A percentile compares a stretch with the other conserved stretches of the same genome.
phyloP scores from a whole-genome alignment of 352 stramenopile species.

The Phytophthora fragariae region DNA sequence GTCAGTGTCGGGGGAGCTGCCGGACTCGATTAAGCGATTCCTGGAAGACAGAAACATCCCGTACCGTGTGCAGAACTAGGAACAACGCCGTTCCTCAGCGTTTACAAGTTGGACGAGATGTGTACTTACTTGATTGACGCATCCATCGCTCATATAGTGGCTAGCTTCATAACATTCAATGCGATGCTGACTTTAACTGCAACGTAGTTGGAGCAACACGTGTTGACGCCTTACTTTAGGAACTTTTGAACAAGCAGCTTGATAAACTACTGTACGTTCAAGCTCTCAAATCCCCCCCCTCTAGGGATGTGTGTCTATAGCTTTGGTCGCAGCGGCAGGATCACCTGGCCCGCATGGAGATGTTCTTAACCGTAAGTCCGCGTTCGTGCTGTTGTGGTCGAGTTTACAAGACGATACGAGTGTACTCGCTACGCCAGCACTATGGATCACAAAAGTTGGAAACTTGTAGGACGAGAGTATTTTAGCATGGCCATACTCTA shows the following conservation, averaged over 20 bases:
- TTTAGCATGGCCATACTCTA: neutral
- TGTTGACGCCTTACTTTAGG: no score
- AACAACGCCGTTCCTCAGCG: neutral
- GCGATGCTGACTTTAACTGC: neutral
- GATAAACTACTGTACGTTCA: no score
- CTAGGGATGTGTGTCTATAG: no score
- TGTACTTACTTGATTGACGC: neutral
- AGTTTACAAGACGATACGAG: neutral
- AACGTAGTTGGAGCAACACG: neutral
- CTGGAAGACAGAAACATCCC: constrained; percentile 89
- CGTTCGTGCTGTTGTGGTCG: constrained; percentile 1
- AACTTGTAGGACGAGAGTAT: neutral
- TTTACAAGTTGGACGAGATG: neutral
- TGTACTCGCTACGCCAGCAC: neutral
- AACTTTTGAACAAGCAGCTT: no score
- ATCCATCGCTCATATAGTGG: neutral
- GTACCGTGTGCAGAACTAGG: constrained; percentile 79
- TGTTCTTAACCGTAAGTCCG: neutral
- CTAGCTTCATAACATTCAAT: neutral
- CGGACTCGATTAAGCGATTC: constrained; percentile 90
- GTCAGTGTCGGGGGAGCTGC: constrained; percentile 86
- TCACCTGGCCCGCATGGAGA: no score
- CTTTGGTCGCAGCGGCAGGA: no score
- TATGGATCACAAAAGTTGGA: neutral
- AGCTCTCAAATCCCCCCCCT: no score